phyloP scores from a whole-genome alignment of 345 rosid genomes.

The Gynandropsis gynandra region DNA sequence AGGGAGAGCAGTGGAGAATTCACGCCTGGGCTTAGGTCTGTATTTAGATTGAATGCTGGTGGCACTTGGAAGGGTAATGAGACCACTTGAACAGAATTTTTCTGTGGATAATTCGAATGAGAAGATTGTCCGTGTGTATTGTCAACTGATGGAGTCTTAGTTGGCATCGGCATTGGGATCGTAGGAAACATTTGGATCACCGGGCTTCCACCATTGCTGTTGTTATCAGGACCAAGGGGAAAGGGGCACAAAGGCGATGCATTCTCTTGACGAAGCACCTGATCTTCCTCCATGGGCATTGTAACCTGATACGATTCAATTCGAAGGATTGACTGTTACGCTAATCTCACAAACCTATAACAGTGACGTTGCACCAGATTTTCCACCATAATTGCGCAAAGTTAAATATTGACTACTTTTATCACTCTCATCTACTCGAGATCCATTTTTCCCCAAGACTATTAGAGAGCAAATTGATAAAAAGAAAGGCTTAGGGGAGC shows the following conservation, averaged over 20 bases:
- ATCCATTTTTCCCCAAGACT: too few relatives aligned
- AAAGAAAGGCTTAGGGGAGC: too few relatives aligned
- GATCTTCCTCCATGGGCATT: constrained; percentile 46
- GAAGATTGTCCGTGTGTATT: neutral
- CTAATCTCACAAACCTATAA: neutral
- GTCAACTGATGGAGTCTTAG: constrained; percentile 29
- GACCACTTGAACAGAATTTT: too few relatives aligned
- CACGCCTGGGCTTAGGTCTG: constrained; percentile 22
- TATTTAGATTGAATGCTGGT: constrained; percentile 32
- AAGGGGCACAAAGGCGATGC: constrained; percentile 26
- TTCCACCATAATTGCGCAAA: too few relatives aligned
- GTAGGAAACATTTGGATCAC: constrained; percentile 33
- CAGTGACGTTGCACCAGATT: too few relatives aligned
- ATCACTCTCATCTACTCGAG: too few relatives aligned
- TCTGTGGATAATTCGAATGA: too few relatives aligned
- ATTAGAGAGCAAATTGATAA: too few relatives aligned
- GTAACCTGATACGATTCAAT: constrained; percentile 42
- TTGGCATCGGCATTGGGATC: constrained; percentile 24
- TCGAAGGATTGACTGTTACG: constrained; percentile 1
- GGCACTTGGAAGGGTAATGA: too few relatives aligned
- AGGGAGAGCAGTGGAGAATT: constrained; percentile 50
- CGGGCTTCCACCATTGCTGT: constrained; percentile 24
- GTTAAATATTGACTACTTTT: too few relatives aligned
- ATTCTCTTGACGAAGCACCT: constrained; percentile 30
- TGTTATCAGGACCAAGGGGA: constrained; percentile 29